Evolutionary conservation across 148 eudicot species (phyloP).

Genomic region (Rhododendron mucronatum): DNA sequence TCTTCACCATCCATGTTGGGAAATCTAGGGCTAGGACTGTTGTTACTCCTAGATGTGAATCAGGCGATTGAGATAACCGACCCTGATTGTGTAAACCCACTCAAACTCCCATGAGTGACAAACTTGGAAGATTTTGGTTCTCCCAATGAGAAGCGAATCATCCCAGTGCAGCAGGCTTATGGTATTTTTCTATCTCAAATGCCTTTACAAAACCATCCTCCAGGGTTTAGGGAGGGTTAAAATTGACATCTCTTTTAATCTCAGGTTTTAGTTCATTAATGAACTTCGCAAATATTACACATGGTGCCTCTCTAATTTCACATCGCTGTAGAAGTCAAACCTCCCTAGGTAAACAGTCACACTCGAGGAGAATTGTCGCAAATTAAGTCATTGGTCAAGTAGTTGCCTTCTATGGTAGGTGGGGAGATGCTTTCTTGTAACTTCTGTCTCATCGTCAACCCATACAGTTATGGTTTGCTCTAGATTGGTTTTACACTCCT

Average conservation of each 20-base stretch:
- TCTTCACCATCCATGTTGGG: too few species aligned
- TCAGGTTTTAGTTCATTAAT: neutral
- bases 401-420: neutral
- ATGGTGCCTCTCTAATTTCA: neutral
- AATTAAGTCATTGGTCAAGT: neutral
- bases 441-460: neutral
- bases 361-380: neutral
- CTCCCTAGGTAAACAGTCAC: neutral
- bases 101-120: too few species aligned
- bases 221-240: neutral
- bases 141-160: neutral
- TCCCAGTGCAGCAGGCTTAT: neutral
- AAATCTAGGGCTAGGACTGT: too few species aligned
- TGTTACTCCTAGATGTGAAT: too few species aligned
- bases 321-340: neutral
- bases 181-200: neutral
- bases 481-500: neutral
- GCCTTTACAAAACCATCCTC: neutral
- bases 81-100: too few species aligned
- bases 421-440: neutral
- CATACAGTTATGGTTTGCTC: neutral
- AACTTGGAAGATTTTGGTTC: too few species aligned
- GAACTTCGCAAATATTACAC: neutral
- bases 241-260: neutral
- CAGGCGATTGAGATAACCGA: too few species aligned